Base-by-base conservation (phyloP, 2,329 filamentous ascomycete species). In the Colletotrichum sp. region DNA sequence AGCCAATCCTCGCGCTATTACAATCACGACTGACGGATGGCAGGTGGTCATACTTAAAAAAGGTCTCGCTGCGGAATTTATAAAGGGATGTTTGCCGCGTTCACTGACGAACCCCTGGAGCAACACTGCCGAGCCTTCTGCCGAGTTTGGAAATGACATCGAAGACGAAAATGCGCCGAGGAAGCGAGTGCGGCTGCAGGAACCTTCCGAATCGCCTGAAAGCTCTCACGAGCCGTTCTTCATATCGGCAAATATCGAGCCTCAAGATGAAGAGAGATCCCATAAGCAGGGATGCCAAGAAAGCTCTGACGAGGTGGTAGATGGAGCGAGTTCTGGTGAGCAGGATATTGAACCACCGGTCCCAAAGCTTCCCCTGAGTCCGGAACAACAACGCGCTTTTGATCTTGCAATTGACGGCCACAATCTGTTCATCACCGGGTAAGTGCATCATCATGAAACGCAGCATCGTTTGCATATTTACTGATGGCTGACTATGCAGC, bases 21-120 rank as follows among this genome's bases (percentile, higher is more conserved):
- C 16, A 19, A 44, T 19, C 16, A 1, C 16, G 1, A n/a, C 36
- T 44, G 16, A 44, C 36, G 1, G 0, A 19, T 19, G 16, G 36
- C 16, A 44, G 36, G 0, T 36, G 34, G 34, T 1, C 0, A 36
- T 44, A 0, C 36, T 44, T 2, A 19, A 0, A 9, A 19, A 2
- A 44, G 36, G 36, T 0, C 16, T 44, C 1, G 36, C 36, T 44
- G 16, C 0, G 16, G 36, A 44, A 19, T 2, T 19, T 1, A 1
- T 19, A 9, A 5, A 5, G 5, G 39, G 39, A 44, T 0, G 0
- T 1, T n/a, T 44, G 39, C 39, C 39, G 39, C 39, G 39, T 6
- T 44, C 16, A 2, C 39, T n/a, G 16, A 44, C 39, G 39, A n/a
- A 44, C 16, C 3, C 8, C 1, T 5, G 39, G 16, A 19, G 39